Conservation (phyloP, 148 eudicot genomes). For the Oxyria digyna region DNA sequence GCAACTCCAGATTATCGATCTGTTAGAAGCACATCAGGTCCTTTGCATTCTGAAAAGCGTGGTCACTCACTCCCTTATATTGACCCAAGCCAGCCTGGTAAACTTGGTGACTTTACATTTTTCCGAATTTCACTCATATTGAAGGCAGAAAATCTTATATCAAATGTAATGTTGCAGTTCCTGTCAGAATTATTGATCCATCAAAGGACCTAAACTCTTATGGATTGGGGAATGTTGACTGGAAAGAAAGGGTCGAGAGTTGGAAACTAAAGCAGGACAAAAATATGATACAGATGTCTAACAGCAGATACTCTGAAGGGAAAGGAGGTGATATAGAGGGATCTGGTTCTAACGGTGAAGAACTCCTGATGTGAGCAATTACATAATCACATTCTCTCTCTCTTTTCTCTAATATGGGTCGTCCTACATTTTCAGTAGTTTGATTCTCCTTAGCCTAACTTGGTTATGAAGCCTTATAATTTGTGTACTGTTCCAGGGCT, state of each 20-base stretch:
- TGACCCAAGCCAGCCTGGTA: constrained; percentile 95
- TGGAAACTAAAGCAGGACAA: constrained; percentile 98
- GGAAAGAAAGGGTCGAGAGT: constrained; percentile 98
- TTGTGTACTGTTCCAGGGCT: constrained; percentile 7
- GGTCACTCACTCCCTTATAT: constrained; percentile 61
- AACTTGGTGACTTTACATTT: not conserved
- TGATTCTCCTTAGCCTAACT: not conserved
- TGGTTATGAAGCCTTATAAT: not conserved
- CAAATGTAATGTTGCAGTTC: constrained; percentile 38
- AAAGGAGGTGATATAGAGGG: constrained; percentile 89
- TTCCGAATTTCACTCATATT: not conserved
- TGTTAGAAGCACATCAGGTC: constrained; percentile 88
- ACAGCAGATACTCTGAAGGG: constrained; percentile 59
- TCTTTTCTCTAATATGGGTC: not conserved
- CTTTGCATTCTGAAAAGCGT: constrained; percentile 73
- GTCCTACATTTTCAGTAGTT: not conserved
- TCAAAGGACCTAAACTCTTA: constrained; percentile 91
- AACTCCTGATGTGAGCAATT: constrained; percentile 69
- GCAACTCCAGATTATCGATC: constrained; percentile 74
- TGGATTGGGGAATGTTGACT: constrained; percentile 87
- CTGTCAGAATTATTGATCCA: constrained; percentile 91
- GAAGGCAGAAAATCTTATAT: not conserved
- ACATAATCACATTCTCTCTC: not conserved
- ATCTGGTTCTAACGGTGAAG: constrained; percentile 96
- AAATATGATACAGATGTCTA: constrained; percentile 44